Evolutionary conservation across 164 flowering plant species (phyloP).

Genomic region (Nymphaea thermarum): DNA sequence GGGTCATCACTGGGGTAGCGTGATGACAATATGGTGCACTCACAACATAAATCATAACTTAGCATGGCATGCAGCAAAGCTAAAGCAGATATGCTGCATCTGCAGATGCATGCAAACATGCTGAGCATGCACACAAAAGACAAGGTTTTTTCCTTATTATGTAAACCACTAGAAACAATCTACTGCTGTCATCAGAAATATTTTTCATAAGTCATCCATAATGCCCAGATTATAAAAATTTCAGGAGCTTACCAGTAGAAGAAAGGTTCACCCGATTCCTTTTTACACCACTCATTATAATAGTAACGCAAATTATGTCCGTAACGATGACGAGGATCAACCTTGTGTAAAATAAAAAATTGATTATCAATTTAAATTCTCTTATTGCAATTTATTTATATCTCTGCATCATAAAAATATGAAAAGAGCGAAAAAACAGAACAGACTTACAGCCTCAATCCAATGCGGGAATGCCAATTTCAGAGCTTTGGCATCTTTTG

Average conservation of each 20-base stretch:
- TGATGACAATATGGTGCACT: too few species aligned
- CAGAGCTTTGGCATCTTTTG: slow-evolving; percentile 56
- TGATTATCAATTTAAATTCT: background rate
- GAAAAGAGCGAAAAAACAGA: background rate
- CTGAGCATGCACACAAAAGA: too few species aligned
- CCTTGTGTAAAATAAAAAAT: slow-evolving; percentile 22
- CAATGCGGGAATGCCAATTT: slow-evolving; percentile 85
- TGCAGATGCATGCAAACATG: too few species aligned
- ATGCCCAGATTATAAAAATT: background rate
- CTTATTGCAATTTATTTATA: too few species aligned
- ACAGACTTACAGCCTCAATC: slow-evolving; percentile 79
- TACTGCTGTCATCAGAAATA: too few species aligned
- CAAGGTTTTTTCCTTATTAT: too few species aligned
- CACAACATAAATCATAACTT: too few species aligned
- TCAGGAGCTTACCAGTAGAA: slow-evolving; percentile 64
- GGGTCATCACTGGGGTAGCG: too few species aligned
- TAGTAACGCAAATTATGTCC: slow-evolving; percentile 76
- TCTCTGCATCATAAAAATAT: too few species aligned
- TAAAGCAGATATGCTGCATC: too few species aligned
- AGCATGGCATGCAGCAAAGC: too few species aligned
- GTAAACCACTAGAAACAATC: too few species aligned
- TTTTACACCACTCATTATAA: slow-evolving; percentile 70
- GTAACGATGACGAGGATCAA: slow-evolving; percentile 91
- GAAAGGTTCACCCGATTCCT: slow-evolving; percentile 73
- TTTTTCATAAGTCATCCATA: background rate